Percentiles rank a stretch among this genome's conserved stretches.
These are phyloP conservation scores for Funneliformis mosseae DNA, from an alignment of 192 early-diverging fungal genomes.

Conservation along the genomic window DNA sequence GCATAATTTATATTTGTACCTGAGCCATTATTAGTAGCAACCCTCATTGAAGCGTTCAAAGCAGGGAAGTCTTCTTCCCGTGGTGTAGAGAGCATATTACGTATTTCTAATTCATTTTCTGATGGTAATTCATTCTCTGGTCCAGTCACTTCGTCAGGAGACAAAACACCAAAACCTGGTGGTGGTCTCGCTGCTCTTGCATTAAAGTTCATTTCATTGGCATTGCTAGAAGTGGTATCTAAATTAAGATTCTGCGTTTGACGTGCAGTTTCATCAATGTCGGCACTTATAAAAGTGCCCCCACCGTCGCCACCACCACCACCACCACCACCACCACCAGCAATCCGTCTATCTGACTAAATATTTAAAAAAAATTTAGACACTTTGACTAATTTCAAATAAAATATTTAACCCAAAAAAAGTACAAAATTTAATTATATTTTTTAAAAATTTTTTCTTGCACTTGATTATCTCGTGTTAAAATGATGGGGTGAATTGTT, in stretches of 20 bases:
- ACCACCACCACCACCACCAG: neutral
- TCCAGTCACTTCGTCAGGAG: neutral
- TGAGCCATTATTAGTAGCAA: neutral
- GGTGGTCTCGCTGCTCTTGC: slow-evolving; percentile 24
- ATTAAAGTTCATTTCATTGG: neutral
- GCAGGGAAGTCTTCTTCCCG: slow-evolving; percentile 30
- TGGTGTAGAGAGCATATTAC: neutral
- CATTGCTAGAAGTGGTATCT: neutral
- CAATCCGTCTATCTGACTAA: slow-evolving; percentile 31
- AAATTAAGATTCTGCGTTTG: slow-evolving; percentile 12
- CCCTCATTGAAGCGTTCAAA: neutral
- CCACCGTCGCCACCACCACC: too few relatives aligned
- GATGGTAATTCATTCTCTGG: neutral
- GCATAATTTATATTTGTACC: neutral
- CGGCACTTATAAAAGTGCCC: neutral
- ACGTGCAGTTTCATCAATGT: neutral
- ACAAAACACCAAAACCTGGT: slow-evolving; percentile 4
- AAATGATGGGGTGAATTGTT: neutral
- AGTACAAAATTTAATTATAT: too few relatives aligned
- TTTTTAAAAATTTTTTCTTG: too few relatives aligned
- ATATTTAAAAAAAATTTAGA: slow-evolving; percentile 5
- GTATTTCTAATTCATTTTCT: neutral
- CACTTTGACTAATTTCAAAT: neutral
- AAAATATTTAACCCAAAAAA: neutral
- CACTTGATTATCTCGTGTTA: too few relatives aligned